phyloP scores from a whole-genome alignment of 1,284 basidiomycete species.

The Ceratobasidium theobromae region DNA sequence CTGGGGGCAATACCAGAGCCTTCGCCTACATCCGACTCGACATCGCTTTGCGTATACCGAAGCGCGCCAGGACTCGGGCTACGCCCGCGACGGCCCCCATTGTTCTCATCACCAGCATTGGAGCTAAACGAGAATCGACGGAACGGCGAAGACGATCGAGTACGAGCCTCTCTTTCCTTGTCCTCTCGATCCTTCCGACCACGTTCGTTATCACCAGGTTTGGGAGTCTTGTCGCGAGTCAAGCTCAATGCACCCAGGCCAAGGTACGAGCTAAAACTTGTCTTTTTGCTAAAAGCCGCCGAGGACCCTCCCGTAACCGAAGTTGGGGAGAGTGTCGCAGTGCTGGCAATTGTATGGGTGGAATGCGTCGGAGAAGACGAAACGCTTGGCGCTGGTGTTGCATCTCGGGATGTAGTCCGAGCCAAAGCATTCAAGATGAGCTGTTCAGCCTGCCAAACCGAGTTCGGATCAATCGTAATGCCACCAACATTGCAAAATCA shows the following conservation, averaged over 20 bases:
- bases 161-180: conserved; percentile 14
- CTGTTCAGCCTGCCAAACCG: conserved; percentile 26
- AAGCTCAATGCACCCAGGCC: conserved; percentile 26
- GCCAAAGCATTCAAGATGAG: conserved; percentile 21
- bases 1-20: conserved; percentile 47
- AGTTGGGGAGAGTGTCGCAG: background rate
- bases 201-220: conserved; percentile 16
- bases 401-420: conserved; percentile 17
- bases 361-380: conserved; percentile 28
- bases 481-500: background rate
- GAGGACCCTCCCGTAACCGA: background rate
- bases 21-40: conserved; percentile 58
- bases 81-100: conserved; percentile 6
- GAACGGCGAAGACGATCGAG: conserved; percentile 33
- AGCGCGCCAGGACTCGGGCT: conserved; percentile 68
- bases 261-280: conserved; percentile 15
- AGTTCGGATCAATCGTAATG: background rate
- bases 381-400: conserved; percentile 7
- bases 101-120: conserved; percentile 12
- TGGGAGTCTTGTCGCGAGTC: conserved; percentile 25
- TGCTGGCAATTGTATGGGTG: background rate
- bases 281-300: conserved; percentile 5
- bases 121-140: conserved; percentile 28
- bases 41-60: conserved; percentile 66
- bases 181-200: conserved; percentile 28